These are phyloP conservation scores for Withania somnifera DNA, from an alignment of 305 asterid genomes.

Conservation along the genomic window DNA sequence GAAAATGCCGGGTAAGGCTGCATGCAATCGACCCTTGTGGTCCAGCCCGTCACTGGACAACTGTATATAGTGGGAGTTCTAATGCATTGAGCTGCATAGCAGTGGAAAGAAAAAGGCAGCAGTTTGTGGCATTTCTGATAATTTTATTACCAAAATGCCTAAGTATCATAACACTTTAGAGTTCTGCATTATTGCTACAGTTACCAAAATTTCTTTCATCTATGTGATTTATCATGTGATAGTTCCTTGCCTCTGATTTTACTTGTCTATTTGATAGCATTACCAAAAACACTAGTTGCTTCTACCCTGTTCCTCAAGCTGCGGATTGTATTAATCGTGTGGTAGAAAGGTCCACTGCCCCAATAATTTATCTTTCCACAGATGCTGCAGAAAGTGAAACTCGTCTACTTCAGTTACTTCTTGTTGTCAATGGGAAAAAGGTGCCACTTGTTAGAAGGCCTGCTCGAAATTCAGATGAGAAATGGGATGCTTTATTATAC, in stretches of 20 bases:
- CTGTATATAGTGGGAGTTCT: too few relatives aligned
- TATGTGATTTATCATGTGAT: neutral
- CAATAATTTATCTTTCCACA: slow-evolving; percentile 83
- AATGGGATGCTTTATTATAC: slow-evolving; percentile 93
- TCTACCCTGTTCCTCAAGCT: slow-evolving; percentile 92
- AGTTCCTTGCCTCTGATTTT: neutral
- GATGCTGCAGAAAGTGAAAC: slow-evolving; percentile 98
- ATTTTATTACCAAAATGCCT: neutral
- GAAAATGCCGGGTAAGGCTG: too few relatives aligned
- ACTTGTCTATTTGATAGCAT: slow-evolving; percentile 41
- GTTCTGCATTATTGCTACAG: neutral
- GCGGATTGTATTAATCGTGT: slow-evolving; percentile 85
- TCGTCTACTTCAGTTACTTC: slow-evolving; percentile 67
- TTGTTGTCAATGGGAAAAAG: slow-evolving; percentile 51
- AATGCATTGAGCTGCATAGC: too few relatives aligned
- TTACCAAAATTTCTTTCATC: neutral
- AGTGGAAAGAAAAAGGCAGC: neutral
- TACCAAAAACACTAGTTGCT: slow-evolving; percentile 82
- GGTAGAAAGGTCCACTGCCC: slow-evolving; percentile 53
- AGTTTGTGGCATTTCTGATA: neutral
- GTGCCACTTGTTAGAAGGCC: slow-evolving; percentile 91
- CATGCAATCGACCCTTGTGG: too few relatives aligned
- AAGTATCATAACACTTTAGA: neutral
- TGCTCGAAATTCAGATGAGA: slow-evolving; percentile 74
- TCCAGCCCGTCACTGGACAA: too few relatives aligned